Percentiles rank a stretch among this genome's conserved stretches.
phyloP scores from a whole-genome alignment of 2,329 filamentous ascomycete species.

The Colletotrichum tanaceti region DNA sequence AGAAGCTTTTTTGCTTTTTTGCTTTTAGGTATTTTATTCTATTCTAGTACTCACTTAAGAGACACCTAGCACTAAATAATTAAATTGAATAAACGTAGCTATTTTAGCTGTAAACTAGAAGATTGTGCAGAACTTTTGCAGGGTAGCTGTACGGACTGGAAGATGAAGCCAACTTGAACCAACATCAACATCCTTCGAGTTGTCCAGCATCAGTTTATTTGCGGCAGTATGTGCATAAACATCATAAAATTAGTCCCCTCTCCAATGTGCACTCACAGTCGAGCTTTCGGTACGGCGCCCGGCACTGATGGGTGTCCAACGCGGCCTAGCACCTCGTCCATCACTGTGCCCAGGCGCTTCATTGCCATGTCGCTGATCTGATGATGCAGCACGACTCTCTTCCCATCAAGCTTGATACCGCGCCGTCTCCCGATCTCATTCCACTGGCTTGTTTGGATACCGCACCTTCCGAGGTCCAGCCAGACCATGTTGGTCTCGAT shows the following conservation, averaged over 20 bases:
- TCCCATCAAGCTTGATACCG: constrained; percentile 31
- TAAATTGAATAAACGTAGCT: too few relatives aligned
- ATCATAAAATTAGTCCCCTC: too few relatives aligned
- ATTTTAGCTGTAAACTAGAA: too few relatives aligned
- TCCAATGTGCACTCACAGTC: constrained; percentile 4
- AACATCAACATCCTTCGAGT: not conserved
- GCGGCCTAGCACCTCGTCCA: constrained; percentile 5
- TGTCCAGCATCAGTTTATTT: not conserved
- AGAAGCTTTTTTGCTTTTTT: too few relatives aligned
- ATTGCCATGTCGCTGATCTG: constrained; percentile 29
- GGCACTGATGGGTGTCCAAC: not conserved
- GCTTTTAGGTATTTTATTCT: too few relatives aligned
- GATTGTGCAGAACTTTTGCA: too few relatives aligned
- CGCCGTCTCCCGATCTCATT: constrained; percentile 13
- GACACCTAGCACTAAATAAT: too few relatives aligned
- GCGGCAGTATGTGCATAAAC: too few relatives aligned
- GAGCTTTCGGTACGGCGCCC: constrained; percentile 5
- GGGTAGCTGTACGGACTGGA: too few relatives aligned
- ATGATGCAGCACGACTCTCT: constrained; percentile 33
- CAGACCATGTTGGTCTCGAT: constrained; percentile 85
- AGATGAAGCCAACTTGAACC: not conserved
- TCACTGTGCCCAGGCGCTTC: constrained; percentile 20
- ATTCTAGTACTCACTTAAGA: too few relatives aligned
- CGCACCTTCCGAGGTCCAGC: constrained; percentile 54
- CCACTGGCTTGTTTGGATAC: constrained; percentile 10